phyloP scores from a whole-genome alignment of 2,329 filamentous ascomycete species.

The Epichloe elymi region DNA sequence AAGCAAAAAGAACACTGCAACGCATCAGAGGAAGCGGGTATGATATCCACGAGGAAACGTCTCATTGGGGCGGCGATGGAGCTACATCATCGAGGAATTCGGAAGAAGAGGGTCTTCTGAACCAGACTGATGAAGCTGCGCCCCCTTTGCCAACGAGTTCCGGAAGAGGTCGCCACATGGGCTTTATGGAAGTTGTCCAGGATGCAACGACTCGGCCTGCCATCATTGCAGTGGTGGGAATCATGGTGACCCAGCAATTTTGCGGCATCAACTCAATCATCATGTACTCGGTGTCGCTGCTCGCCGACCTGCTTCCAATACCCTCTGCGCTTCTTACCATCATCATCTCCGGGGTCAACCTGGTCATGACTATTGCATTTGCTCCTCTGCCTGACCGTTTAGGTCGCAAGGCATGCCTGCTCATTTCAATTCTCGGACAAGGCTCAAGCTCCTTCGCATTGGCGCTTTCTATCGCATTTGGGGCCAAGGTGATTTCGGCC shows the following conservation, averaged over 20 bases:
- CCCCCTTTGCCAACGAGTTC: constrained; percentile 1
- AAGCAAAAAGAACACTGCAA: constrained; percentile 56
- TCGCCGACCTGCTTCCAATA: constrained; percentile 67
- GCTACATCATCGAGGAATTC: constrained; percentile 21
- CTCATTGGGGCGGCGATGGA: constrained; percentile 39
- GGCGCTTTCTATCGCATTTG: constrained; percentile 65
- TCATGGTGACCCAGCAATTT: constrained; percentile 88
- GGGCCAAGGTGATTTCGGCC: constrained; percentile 63
- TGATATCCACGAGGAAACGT: constrained; percentile 63
- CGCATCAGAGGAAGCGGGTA: constrained; percentile 58
- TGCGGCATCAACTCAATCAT: constrained; percentile 94
- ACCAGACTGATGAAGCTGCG: constrained; percentile 14
- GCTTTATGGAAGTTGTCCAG: constrained; percentile 51
- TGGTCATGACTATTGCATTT: constrained; percentile 67
- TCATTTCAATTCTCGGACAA: constrained; percentile 76
- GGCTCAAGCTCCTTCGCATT: constrained; percentile 64
- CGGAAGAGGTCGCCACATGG: constrained; percentile 26
- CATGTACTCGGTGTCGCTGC: constrained; percentile 92
- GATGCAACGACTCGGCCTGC: constrained; percentile 58
- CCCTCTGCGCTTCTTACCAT: constrained; percentile 78
- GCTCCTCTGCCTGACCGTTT: constrained; percentile 78
- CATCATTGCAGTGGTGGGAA: constrained; percentile 71
- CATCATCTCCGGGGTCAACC: constrained; percentile 73
- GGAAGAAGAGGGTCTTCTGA: constrained; percentile 61
- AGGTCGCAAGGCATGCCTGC: constrained; percentile 73